Evolutionary conservation across 139 green algal species (phyloP).

Genomic region (Chlorella sorokiniana): DNA sequence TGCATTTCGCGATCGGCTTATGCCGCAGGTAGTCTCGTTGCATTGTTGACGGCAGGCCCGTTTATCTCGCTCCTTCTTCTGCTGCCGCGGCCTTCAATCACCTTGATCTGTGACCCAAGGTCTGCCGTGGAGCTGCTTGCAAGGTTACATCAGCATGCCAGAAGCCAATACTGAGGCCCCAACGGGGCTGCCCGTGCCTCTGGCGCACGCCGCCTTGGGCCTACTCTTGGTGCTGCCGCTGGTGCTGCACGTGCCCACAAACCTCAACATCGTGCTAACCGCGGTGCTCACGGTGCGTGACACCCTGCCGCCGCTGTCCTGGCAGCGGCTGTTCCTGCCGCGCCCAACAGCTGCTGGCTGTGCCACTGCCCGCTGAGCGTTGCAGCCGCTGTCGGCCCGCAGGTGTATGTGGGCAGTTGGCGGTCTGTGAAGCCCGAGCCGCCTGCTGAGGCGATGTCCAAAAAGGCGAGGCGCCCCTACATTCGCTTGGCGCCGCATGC

Average conservation of each 20-base stretch:
- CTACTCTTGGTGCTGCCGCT: conserved; percentile 38
- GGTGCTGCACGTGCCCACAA: conserved; percentile 42
- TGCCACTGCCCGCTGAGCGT: too few species aligned
- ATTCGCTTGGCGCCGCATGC: not conserved
- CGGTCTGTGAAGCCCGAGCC: conserved; percentile 78
- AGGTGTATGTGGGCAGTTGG: conserved; percentile 81
- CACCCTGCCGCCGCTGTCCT: too few species aligned
- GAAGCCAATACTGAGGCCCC: not conserved
- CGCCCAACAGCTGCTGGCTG: too few species aligned
- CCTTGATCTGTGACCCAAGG: not conserved
- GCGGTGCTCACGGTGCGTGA: conserved; percentile 66
- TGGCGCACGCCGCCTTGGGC: conserved; percentile 27
- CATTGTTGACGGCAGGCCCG: too few species aligned
- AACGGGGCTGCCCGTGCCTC: conserved; percentile 1
- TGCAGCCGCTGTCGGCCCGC: not conserved
- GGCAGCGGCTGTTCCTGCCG: not conserved
- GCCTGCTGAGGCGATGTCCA: conserved; percentile 83
- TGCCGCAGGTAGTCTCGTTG: too few species aligned
- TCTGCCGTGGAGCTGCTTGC: too few species aligned
- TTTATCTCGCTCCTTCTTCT: too few species aligned
- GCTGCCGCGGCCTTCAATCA: not conserved
- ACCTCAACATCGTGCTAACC: conserved; percentile 86
- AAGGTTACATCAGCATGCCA: not conserved
- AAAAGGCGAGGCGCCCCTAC: too few species aligned
- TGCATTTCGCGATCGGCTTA: too few species aligned